Evolutionary conservation across 2,329 filamentous ascomycete genomes (phyloP).

Genomic region (Fusarium hostae): DNA sequence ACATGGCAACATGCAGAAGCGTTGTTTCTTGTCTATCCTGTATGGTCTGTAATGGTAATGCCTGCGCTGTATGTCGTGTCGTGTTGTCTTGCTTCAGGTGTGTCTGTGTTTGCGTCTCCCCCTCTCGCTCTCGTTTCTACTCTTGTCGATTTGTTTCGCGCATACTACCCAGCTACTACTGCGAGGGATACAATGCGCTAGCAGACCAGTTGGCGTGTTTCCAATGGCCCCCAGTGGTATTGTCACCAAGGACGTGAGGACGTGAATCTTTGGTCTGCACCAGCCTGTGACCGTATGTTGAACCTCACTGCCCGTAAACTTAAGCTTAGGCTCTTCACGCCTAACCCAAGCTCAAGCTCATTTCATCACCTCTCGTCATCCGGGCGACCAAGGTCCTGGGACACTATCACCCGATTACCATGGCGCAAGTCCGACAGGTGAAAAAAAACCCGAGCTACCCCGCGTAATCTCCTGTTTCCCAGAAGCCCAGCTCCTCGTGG

Average conservation of each 20-base stretch:
- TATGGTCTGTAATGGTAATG: constrained; percentile 5
- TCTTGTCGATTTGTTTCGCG: constrained; percentile 21
- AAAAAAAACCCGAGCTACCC: constrained; percentile 26
- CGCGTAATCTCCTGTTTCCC: constrained; percentile 16
- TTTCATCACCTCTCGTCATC: constrained; percentile 23
- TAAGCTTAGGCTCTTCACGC: constrained; percentile 22
- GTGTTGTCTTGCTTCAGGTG: constrained; percentile 23
- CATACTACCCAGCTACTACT: constrained; percentile 44
- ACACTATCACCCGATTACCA: constrained; percentile 18
- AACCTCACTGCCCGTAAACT: neutral
- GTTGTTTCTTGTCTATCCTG: constrained; percentile 5
- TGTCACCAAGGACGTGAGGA: neutral
- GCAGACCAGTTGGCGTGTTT: constrained; percentile 21
- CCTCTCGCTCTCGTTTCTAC: constrained; percentile 21
- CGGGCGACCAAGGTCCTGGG: constrained; percentile 18
- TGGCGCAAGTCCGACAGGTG: constrained; percentile 25
- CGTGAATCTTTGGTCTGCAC: neutral
- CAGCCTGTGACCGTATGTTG: constrained; percentile 6
- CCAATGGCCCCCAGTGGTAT: constrained; percentile 10
- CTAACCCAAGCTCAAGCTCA: constrained; percentile 5
- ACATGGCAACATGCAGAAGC: constrained; percentile 42
- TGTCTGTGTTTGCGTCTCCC: constrained; percentile 2
- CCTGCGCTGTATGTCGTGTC: constrained; percentile 23
- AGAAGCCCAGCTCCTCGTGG: constrained; percentile 16
- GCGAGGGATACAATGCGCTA: constrained; percentile 44